Conservation (phyloP, 306 rosid species). For the Begonia masoniana region DNA sequence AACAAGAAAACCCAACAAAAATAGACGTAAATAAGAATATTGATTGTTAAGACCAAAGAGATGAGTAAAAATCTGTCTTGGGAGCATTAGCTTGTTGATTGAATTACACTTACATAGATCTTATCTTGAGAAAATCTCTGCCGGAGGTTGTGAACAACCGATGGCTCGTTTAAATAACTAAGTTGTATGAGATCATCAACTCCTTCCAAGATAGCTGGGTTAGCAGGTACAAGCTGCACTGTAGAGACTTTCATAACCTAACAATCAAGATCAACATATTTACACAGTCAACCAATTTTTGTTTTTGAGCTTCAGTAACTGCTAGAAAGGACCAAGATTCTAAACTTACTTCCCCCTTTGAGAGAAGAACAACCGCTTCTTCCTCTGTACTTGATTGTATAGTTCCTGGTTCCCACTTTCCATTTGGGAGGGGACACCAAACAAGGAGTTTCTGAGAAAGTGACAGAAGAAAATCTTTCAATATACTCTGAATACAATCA, state of each 20-base stretch:
- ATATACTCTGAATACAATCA: too few species aligned
- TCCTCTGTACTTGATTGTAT: constrained; percentile 69
- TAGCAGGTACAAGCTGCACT: constrained; percentile 66
- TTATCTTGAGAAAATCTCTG: constrained; percentile 60
- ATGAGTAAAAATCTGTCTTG: too few species aligned
- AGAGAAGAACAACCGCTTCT: constrained; percentile 49
- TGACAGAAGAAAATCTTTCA: background rate
- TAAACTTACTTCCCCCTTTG: constrained; percentile 55
- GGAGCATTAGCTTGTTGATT: constrained; percentile 6
- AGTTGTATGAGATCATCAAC: constrained; percentile 90
- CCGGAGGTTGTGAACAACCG: constrained; percentile 68
- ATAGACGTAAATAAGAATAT: background rate
- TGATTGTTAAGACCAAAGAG: too few species aligned
- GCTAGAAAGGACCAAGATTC: constrained; percentile 7
- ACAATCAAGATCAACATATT: background rate
- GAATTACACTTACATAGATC: constrained; percentile 56
- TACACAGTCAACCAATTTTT: background rate
- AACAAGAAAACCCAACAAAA: constrained; percentile 19
- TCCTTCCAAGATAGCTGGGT: constrained; percentile 77
- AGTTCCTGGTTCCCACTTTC: constrained; percentile 67
- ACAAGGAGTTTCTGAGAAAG: constrained; percentile 69
- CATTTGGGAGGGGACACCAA: constrained; percentile 70
- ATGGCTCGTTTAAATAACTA: constrained; percentile 87
- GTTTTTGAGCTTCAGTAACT: constrained; percentile 2
- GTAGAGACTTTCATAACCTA: constrained; percentile 55